phyloP scores from a whole-genome alignment of 345 rosid genomes.

The Carallia pectinifolia region DNA sequence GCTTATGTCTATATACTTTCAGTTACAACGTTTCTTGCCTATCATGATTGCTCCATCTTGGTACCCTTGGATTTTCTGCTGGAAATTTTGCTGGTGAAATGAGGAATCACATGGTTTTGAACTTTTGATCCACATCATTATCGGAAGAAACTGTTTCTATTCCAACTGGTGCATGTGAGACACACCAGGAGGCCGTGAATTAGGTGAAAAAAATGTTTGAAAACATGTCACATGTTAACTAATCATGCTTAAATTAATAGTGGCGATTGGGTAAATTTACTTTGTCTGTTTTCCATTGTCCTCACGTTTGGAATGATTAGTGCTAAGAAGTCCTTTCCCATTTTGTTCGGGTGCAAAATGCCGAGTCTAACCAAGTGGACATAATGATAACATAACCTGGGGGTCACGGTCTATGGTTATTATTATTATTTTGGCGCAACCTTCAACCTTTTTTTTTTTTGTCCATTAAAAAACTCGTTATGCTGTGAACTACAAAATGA shows the following conservation, averaged over 20 bases:
- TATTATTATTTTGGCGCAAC: no score
- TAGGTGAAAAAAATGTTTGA: slow-evolving; percentile 15
- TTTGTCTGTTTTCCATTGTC: slow-evolving; percentile 21
- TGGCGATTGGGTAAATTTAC: slow-evolving; percentile 17
- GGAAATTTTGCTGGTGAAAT: background rate
- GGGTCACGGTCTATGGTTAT: no score
- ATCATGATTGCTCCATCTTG: background rate
- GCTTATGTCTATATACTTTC: background rate
- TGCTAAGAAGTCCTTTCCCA: background rate
- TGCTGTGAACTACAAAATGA: no score
- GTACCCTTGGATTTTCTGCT: background rate
- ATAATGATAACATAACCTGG: no score
- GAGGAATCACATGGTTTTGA: slow-evolving; percentile 16
- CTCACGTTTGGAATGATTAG: background rate
- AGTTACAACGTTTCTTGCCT: background rate
- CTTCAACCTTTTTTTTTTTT: no score
- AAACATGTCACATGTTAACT: slow-evolving; percentile 21
- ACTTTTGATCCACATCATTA: slow-evolving; percentile 6
- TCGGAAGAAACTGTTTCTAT: background rate
- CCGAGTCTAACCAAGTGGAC: background rate
- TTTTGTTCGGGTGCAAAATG: background rate
- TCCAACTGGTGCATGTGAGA: slow-evolving; percentile 24
- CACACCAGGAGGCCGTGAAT: slow-evolving; percentile 14
- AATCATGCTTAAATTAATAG: slow-evolving; percentile 16
- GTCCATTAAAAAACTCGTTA: no score